Evolutionary conservation across 371 early-diverging fungal species (phyloP).

Genomic region (Spraguea lophii): DNA sequence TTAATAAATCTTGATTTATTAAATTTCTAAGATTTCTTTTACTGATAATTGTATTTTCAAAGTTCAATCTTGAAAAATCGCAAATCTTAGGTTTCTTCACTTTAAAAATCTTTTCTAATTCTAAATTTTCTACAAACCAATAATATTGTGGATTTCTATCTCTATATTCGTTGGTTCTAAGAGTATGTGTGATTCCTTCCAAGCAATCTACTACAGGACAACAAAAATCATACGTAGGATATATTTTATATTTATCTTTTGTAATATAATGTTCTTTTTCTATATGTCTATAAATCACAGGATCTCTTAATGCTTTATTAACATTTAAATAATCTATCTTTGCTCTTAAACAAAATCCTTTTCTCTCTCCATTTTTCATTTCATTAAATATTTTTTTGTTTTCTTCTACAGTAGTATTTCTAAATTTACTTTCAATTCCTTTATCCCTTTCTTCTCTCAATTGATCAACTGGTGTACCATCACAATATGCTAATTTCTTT

Average conservation of each 20-base stretch:
- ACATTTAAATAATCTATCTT: constrained; percentile 74
- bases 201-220: constrained; percentile 88
- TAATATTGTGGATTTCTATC: constrained; percentile 92
- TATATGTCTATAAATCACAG: constrained; percentile 88
- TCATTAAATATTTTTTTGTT: constrained; percentile 71
- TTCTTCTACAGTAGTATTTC: constrained; percentile 65
- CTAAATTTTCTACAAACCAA: constrained; percentile 79
- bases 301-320: constrained; percentile 95
- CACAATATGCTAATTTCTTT: constrained; percentile 77
- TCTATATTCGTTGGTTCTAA: constrained; percentile 92
- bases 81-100: constrained; percentile 49
- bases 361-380: constrained; percentile 56
- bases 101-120: constrained; percentile 53
- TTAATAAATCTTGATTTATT: constrained; percentile 64
- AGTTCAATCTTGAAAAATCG: constrained; percentile 62
- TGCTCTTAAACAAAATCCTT: constrained; percentile 75
- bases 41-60: constrained; percentile 89
- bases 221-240: constrained; percentile 98
- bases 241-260: constrained; percentile 72
- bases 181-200: constrained; percentile 91
- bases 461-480: constrained; percentile 68
- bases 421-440: constrained; percentile 63
- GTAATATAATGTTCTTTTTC: constrained; percentile 66
- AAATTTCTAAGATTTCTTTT: constrained; percentile 96
- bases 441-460: constrained; percentile 76